Conservation (phyloP, 2,329 filamentous ascomycete genomes). For the Podosphaera fusca region DNA sequence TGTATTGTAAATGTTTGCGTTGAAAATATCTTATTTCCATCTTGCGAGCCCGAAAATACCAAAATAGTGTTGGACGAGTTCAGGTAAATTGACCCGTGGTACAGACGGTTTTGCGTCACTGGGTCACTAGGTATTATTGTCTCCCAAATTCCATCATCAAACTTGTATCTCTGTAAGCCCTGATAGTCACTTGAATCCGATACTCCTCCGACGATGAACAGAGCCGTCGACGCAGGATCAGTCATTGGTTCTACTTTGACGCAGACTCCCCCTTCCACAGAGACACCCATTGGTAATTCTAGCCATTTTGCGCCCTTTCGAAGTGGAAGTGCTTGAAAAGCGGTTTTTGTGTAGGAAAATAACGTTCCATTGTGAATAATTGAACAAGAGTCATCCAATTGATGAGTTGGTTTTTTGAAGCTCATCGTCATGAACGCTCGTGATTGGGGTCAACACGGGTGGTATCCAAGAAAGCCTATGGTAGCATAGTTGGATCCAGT, state of each 20-base stretch:
- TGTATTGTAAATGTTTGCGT: slow-evolving; percentile 55
- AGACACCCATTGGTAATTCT: slow-evolving; percentile 36
- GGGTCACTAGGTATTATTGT: slow-evolving; percentile 22
- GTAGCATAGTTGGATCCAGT: neutral
- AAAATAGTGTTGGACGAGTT: slow-evolving; percentile 47
- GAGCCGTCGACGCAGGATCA: slow-evolving; percentile 32
- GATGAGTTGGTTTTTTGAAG: slow-evolving; percentile 43
- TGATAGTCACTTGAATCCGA: slow-evolving; percentile 29
- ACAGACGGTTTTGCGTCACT: slow-evolving; percentile 34
- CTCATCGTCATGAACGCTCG: slow-evolving; percentile 8
- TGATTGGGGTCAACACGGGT: neutral
- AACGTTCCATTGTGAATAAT: slow-evolving; percentile 60
- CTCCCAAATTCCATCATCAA: slow-evolving; percentile 33
- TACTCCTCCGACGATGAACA: slow-evolving; percentile 70
- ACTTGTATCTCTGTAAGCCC: slow-evolving; percentile 50
- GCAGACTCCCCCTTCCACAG: slow-evolving; percentile 55
- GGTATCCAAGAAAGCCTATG: neutral
- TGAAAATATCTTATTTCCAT: slow-evolving; percentile 32
- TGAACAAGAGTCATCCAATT: slow-evolving; percentile 59
- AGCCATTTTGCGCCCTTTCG: slow-evolving; percentile 50
- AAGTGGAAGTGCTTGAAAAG: slow-evolving; percentile 53
- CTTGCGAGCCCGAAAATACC: slow-evolving; percentile 55
- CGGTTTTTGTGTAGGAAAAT: slow-evolving; percentile 56
- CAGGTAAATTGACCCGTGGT: slow-evolving; percentile 59
- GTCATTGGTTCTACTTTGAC: slow-evolving; percentile 41